Evolutionary conservation across 2,329 filamentous ascomycete genomes (phyloP).

Genomic region (Phoma sp.): DNA sequence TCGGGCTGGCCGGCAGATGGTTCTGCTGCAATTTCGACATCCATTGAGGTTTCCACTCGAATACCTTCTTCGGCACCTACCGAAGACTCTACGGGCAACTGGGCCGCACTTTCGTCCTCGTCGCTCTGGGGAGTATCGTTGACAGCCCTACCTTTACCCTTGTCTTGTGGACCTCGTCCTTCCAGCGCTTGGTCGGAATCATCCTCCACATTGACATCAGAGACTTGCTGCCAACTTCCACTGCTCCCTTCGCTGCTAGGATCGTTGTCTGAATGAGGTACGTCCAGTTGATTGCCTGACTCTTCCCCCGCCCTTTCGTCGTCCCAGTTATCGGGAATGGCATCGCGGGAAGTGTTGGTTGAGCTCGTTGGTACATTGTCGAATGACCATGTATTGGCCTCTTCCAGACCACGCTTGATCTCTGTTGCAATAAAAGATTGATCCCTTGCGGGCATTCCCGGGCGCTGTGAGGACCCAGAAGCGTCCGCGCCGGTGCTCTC

Average conservation of each 20-base stretch:
- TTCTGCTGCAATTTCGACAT: constrained; percentile 4
- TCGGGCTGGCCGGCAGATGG: neutral
- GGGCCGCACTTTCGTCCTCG: neutral
- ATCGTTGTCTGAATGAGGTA: constrained; percentile 32
- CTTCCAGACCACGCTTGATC: constrained; percentile 57
- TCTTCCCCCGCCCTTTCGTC: constrained; percentile 25
- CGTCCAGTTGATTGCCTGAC: constrained; percentile 3
- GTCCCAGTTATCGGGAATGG: constrained; percentile 35
- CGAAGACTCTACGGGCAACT: neutral
- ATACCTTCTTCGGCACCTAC: neutral
- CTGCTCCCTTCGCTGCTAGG: constrained; percentile 46
- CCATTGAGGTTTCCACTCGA: constrained; percentile 1
- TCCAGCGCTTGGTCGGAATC: constrained; percentile 37
- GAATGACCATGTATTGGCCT: constrained; percentile 46
- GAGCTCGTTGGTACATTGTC: constrained; percentile 27
- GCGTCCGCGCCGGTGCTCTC: constrained; percentile 15
- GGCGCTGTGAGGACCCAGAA: constrained; percentile 40
- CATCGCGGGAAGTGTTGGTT: constrained; percentile 3
- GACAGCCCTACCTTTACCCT: constrained; percentile 36
- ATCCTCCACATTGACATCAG: constrained; percentile 35
- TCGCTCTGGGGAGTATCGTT: neutral
- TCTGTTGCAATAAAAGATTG: constrained; percentile 55
- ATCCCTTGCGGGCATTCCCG: constrained; percentile 56
- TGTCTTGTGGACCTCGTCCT: constrained; percentile 29
- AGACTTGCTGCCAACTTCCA: constrained; percentile 51